Evolutionary conservation across 441 rosid species (phyloP).

Genomic region (Kokia cookei): DNA sequence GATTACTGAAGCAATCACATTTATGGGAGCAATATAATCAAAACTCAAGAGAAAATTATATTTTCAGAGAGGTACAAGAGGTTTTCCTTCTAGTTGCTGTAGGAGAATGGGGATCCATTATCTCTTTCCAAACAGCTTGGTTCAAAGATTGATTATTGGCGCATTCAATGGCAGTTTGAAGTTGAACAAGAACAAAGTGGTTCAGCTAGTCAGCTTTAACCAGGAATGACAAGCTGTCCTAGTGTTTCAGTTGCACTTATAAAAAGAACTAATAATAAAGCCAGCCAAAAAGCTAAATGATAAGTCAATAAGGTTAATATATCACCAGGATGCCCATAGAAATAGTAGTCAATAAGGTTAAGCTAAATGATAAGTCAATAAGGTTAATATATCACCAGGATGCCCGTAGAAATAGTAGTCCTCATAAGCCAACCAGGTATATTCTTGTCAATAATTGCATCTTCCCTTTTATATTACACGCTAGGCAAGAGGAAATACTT

Average conservation of each 20-base stretch:
- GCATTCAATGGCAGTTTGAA: neutral
- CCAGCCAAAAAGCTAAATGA: neutral
- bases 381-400: neutral
- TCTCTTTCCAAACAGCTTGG: neutral
- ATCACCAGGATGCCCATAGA: neutral
- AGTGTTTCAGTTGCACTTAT: neutral
- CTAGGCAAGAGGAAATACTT: slow-evolving; percentile 1
- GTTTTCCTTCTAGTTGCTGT: neutral
- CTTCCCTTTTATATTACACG: neutral
- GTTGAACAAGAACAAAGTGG: slow-evolving; percentile 3
- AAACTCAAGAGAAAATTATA: neutral
- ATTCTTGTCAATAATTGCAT: neutral
- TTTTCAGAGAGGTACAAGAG: neutral
- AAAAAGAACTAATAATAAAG: neutral
- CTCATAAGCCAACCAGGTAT: neutral
- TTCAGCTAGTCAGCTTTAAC: neutral
- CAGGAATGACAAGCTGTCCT: neutral
- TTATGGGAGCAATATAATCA: neutral
- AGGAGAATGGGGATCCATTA: neutral
- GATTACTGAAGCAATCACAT: neutral
- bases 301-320: neutral
- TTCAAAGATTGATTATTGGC: neutral
- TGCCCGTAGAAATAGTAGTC: neutral
- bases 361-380: neutral
- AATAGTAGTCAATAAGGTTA: neutral